Evolutionary conservation across 352 stramenopile species (phyloP).

Genomic region (Phytophthora litchii): DNA sequence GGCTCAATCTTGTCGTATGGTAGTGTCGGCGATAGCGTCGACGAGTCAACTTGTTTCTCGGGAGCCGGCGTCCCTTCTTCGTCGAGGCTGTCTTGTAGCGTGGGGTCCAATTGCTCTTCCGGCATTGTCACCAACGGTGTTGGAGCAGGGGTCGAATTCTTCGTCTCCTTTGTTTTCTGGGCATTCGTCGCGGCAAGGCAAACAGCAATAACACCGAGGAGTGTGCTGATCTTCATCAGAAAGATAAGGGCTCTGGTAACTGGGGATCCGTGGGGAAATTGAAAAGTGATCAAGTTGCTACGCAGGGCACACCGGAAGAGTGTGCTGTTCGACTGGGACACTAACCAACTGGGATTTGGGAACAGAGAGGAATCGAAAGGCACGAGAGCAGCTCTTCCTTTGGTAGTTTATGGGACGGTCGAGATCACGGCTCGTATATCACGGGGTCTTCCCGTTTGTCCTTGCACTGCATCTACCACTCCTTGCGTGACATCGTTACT

Average conservation of each 20-base stretch:
- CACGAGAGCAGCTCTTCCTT: not conserved
- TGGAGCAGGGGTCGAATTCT: not conserved
- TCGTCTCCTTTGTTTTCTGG: slow-evolving; percentile 6
- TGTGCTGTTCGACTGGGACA: not conserved
- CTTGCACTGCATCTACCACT: not conserved
- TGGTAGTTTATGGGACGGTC: not conserved
- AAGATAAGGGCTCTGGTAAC: not conserved
- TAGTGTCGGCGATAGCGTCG: slow-evolving; percentile 8
- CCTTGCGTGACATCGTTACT: slow-evolving; percentile 10
- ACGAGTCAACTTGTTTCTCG: not conserved
- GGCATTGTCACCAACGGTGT: slow-evolving; percentile 15
- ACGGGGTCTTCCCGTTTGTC: no score
- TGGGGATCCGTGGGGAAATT: slow-evolving; percentile 2
- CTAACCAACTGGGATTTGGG: slow-evolving; percentile 6
- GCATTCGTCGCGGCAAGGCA: slow-evolving; percentile 3
- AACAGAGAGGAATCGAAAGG: slow-evolving; percentile 2
- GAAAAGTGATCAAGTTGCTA: slow-evolving; percentile 5
- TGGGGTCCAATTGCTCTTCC: slow-evolving; percentile 9
- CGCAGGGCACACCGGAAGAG: not conserved
- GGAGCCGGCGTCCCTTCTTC: slow-evolving; percentile 5
- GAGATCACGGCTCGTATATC: slow-evolving; percentile 3
- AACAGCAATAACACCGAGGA: slow-evolving; percentile 5
- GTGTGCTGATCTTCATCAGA: slow-evolving; percentile 9
- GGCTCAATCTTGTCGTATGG: slow-evolving; percentile 12
- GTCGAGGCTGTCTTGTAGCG: slow-evolving; percentile 1